Evolutionary conservation across 2,329 filamentous ascomycete species (phyloP).

Genomic region (Zymoseptoria passerinii): DNA sequence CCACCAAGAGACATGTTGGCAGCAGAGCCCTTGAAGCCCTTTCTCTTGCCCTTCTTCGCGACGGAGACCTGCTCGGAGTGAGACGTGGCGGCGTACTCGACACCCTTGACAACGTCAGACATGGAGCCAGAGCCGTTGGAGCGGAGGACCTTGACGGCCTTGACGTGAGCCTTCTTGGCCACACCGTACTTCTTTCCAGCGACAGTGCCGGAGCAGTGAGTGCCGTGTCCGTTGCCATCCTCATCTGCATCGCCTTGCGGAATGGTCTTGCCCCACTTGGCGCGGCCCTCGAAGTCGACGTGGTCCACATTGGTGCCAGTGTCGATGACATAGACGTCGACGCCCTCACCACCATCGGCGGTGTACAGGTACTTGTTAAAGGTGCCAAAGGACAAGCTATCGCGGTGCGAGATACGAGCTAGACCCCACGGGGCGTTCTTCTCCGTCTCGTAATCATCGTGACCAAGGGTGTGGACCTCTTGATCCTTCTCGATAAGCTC

Average conservation of each 20-base stretch:
- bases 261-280: conserved; percentile 95
- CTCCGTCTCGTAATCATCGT: conserved; percentile 54
- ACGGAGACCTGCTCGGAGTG: conserved; percentile 68
- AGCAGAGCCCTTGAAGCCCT: conserved; percentile 97
- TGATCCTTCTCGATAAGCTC: conserved; percentile 95
- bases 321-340: conserved; percentile 98
- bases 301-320: conserved; percentile 91
- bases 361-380: conserved; percentile 99
- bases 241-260: conserved; percentile 73
- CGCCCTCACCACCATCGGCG: conserved; percentile 83
- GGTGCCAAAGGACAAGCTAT: conserved; percentile 75
- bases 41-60: conserved; percentile 78
- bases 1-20: conserved; percentile 99
- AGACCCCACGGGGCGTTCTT: conserved; percentile 98
- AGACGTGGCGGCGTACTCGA: conserved; percentile 80
- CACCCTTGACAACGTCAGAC: conserved; percentile 97
- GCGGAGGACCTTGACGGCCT: conserved; percentile 95
- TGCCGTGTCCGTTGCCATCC: conserved; percentile 97
- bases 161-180: conserved; percentile 95
- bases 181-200: conserved; percentile 99
- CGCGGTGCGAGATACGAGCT: conserved; percentile 92
- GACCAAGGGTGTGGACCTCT: conserved; percentile 70
- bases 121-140: conserved; percentile 97
- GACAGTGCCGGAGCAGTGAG: conserved; percentile 97
- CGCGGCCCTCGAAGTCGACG: conserved; percentile 95